Percentiles rank a stretch among this genome's conserved stretches.
Evolutionary conservation across 331 rosid species (phyloP).

Genomic region (Erythrophleum ivorense): DNA sequence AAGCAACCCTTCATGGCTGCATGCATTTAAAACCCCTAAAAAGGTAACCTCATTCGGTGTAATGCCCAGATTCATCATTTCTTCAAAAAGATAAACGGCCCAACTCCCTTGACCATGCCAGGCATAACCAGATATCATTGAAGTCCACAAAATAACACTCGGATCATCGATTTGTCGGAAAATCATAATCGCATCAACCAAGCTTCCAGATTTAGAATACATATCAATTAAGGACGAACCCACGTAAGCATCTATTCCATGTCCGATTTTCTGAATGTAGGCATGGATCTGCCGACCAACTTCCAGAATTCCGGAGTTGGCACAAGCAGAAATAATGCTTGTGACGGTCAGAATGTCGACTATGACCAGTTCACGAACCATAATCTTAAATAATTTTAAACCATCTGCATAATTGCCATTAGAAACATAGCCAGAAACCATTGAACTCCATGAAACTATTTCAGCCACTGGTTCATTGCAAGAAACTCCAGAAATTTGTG

Average conservation of each 20-base stretch:
- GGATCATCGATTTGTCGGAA: constrained; percentile 55
- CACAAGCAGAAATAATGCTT: constrained; percentile 77
- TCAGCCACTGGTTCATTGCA: constrained; percentile 51
- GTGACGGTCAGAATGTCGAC: constrained; percentile 74
- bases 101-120: constrained; percentile 73
- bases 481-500: constrained; percentile 39
- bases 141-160: constrained; percentile 78
- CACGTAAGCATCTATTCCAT: constrained; percentile 60
- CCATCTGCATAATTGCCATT: constrained; percentile 72
- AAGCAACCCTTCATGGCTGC: constrained; percentile 83
- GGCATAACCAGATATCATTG: constrained; percentile 80
- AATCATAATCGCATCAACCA: constrained; percentile 62
- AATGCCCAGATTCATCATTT: constrained; percentile 62
- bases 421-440: constrained; percentile 77
- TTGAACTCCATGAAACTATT: constrained; percentile 70
- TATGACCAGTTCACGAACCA: constrained; percentile 55
- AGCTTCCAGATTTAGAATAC: constrained; percentile 87
- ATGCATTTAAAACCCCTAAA: constrained; percentile 76
- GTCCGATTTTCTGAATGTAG: constrained; percentile 66
- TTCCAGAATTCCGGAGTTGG: constrained; percentile 61
- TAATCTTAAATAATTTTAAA: constrained; percentile 60
- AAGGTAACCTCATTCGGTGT: constrained; percentile 84
- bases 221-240: constrained; percentile 79
- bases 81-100: constrained; percentile 64
- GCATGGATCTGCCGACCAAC: constrained; percentile 78